A percentile compares a stretch with the other conserved stretches of the same genome.
These are phyloP conservation scores for Pythium sukuiense DNA, from an alignment of 352 stramenopile species.

Conservation along the genomic window DNA sequence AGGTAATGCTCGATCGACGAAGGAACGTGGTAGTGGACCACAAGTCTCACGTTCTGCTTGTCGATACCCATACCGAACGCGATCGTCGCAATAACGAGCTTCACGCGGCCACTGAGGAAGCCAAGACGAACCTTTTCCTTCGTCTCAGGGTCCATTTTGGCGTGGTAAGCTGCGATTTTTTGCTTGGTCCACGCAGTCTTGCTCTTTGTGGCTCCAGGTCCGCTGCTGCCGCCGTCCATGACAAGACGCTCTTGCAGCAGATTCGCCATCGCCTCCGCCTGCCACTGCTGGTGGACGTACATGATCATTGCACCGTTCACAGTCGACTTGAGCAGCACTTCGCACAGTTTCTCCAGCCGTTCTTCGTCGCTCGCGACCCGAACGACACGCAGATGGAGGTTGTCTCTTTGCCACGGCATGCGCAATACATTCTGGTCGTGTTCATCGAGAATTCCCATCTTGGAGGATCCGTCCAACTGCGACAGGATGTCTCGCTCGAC, in stretches of 20 bases:
- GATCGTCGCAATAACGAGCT: conserved; percentile 95
- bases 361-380: conserved; percentile 61
- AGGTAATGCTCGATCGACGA: conserved; percentile 98
- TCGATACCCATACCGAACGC: conserved; percentile 99
- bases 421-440: conserved; percentile 55
- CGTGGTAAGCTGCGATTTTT: conserved; percentile 91
- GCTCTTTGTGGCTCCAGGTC: conserved; percentile 8
- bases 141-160: conserved; percentile 82
- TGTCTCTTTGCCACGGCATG: conserved; percentile 75
- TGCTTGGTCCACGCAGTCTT: conserved; percentile 28
- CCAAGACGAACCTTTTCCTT: conserved; percentile 77
- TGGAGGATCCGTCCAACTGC: conserved; percentile 35
- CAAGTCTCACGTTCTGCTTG: conserved; percentile 96
- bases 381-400: conserved; percentile 59
- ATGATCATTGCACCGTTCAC: conserved; percentile 64
- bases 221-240: conserved; percentile 23
- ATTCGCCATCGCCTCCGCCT: conserved; percentile 69
- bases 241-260: conserved; percentile 58
- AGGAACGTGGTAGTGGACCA: conserved; percentile 97
- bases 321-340: conserved; percentile 30
- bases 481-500: conserved; percentile 75
- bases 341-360: conserved; percentile 40
- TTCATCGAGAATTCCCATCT: conserved; percentile 20
- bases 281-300: conserved; percentile 82
- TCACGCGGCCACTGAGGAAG: conserved; percentile 89